Evolutionary conservation across 176 grass and related monocot genomes (phyloP).

Genomic region (Musa troglodytarum): DNA sequence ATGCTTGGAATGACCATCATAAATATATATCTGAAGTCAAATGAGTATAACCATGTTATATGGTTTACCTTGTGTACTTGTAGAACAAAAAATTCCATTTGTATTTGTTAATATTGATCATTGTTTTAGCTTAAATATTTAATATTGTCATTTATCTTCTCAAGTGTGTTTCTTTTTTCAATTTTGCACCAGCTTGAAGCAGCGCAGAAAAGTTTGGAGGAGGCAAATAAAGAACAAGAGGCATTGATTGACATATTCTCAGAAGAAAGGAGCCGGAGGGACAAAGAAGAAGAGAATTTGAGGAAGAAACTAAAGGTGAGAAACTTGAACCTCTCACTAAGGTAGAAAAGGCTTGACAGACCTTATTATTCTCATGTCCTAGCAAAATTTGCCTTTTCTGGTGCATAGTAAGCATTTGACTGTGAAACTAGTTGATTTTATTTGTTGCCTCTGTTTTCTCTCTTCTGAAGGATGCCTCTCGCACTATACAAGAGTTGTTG

Average conservation of each 20-base stretch:
- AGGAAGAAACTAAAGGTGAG: slow-evolving; percentile 81
- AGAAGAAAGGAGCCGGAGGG: slow-evolving; percentile 76
- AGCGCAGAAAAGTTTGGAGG: slow-evolving; percentile 57
- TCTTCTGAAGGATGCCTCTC: slow-evolving; percentile 49
- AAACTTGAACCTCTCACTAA: too few relatives aligned
- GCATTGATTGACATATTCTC: slow-evolving; percentile 86
- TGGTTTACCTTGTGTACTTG: too few relatives aligned
- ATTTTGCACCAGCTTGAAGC: slow-evolving; percentile 66
- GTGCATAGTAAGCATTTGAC: not conserved
- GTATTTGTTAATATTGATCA: not conserved
- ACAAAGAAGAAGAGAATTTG: slow-evolving; percentile 69
- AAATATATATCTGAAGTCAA: too few relatives aligned
- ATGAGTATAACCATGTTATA: too few relatives aligned
- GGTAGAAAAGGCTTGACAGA: not conserved
- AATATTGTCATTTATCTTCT: not conserved
- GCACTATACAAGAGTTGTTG: slow-evolving; percentile 58
- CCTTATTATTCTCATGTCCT: not conserved
- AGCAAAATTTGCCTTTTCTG: too few relatives aligned
- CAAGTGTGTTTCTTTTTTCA: not conserved
- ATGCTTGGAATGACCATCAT: too few relatives aligned
- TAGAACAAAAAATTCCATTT: too few relatives aligned
- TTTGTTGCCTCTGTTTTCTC: not conserved
- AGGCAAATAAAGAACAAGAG: slow-evolving; percentile 75
- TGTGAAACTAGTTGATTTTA: not conserved
- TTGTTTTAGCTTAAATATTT: not conserved